These are phyloP conservation scores for Limnomonas spitsbergensis DNA, from an alignment of 139 green algal genomes.

Conservation along the genomic window DNA sequence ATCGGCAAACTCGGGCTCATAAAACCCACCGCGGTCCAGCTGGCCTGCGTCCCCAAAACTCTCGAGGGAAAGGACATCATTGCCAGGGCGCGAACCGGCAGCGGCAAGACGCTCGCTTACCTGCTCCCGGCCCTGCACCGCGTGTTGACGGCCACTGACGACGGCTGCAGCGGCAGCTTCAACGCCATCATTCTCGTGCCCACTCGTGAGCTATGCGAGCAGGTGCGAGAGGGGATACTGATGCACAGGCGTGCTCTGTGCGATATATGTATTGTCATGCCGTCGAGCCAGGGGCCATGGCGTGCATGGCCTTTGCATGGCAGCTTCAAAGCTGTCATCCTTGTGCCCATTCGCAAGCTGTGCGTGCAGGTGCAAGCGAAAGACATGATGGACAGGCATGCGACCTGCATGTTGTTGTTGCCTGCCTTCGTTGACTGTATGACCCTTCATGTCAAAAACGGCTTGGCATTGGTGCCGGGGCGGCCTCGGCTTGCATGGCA, in stretches of 20 bases:
- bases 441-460: too few species aligned
- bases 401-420: too few species aligned
- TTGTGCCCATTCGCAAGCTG: constrained; percentile 92
- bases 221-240: constrained; percentile 50
- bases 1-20: constrained; percentile 65
- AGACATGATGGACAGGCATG: background rate
- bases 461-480: too few species aligned
- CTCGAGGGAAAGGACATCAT: constrained; percentile 82
- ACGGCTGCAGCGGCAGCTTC: constrained; percentile 53
- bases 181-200: constrained; percentile 83
- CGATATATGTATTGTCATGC: too few species aligned
- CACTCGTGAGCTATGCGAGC: constrained; percentile 90
- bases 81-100: constrained; percentile 75
- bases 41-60: constrained; percentile 59
- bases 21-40: constrained; percentile 69
- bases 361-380: constrained; percentile 74
- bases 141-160: constrained; percentile 46
- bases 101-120: constrained; percentile 89
- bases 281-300: too few species aligned
- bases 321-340: constrained; percentile 73
- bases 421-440: too few species aligned
- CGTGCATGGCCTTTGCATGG: too few species aligned
- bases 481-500: too few species aligned
- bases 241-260: background rate
- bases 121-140: constrained; percentile 76